Base-by-base conservation (phyloP, 768 basidiomycete genomes). In the Rhodocollybia butyracea region DNA sequence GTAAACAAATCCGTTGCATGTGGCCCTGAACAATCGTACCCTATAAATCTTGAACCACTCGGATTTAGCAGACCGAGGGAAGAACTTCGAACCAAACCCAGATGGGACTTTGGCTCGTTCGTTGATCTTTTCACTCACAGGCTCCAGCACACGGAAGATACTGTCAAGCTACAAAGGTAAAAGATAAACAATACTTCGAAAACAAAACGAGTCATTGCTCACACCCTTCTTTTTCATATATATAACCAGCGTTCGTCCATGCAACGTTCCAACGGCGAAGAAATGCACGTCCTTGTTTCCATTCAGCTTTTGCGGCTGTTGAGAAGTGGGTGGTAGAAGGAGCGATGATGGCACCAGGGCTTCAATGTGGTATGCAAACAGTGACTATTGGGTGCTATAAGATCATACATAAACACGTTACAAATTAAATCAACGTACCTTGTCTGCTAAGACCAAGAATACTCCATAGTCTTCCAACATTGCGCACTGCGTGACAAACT, bases 21-120 rank as follows among this genome's bases (percentile, higher is more conserved):
- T 45, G 19, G 15, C 15, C 10, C 24, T 22, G 31, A 17, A 50
- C 10, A 26, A 12, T 24, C 34, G 12, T 24, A 50, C 91, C 64
- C 94, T 84, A 71, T 95, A 98, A 26, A 89, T 76, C 34, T 94
- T 80, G 82, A 98, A 98, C 96, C 95, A 96, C 60, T 98, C 94
- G 3, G 91, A 88, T 51, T 89, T 84, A 30, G 86, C 81, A 15
- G 86, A 84, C 8, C 94, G 82, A 67, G 92, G 82, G 17, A 89
- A 87, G 24, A 91, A 80, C 21, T 88, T 84, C 57, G 84, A 83
- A 8, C 88, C 80, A 92, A 92, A 76, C 5, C 86, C 85, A 39
- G 81, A 81, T 2, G 88, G 85, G 0, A 83, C 83, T 64, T 85
- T 88, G 29, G 82, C 76, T 63, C 84, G 81, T 69, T 91, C 91